These are phyloP conservation scores for Hydnomerulius pinastri DNA, from an alignment of 768 basidiomycete genomes.

Conservation along the genomic window DNA sequence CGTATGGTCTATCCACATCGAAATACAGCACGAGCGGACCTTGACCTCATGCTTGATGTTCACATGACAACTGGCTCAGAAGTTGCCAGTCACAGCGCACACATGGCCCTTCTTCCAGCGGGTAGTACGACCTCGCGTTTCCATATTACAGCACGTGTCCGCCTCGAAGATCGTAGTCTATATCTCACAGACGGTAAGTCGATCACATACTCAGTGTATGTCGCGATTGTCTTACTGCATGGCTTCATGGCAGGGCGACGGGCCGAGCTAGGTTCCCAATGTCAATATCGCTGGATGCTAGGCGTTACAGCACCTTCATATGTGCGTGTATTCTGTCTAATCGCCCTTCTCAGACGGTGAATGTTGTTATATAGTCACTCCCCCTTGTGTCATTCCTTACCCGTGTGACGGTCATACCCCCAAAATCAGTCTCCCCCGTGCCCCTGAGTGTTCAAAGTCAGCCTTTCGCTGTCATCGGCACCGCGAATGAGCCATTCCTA, in stretches of 20 bases:
- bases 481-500: constrained; percentile 47
- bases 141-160: constrained; percentile 46
- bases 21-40: constrained; percentile 39
- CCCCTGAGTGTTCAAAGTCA: constrained; percentile 36
- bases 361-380: constrained; percentile 21
- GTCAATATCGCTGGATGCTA: constrained; percentile 52
- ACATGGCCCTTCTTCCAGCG: constrained; percentile 7
- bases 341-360: not conserved
- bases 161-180: constrained; percentile 45
- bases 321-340: constrained; percentile 31
- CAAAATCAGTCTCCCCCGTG: constrained; percentile 30
- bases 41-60: constrained; percentile 31
- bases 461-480: constrained; percentile 43
- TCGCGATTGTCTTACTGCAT: not conserved
- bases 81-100: not conserved
- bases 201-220: not conserved
- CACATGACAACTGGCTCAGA: not conserved
- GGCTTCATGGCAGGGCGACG: constrained; percentile 35
- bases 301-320: constrained; percentile 48
- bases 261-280: constrained; percentile 17
- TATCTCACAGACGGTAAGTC: constrained; percentile 42
- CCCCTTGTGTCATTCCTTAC: constrained; percentile 35
- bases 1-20: constrained; percentile 42
- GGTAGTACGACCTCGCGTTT: constrained; percentile 39
- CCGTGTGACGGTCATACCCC: constrained; percentile 40